Evolutionary conservation across 1,284 basidiomycete species (phyloP).

Genomic region (Stygiomarasmius scandens): DNA sequence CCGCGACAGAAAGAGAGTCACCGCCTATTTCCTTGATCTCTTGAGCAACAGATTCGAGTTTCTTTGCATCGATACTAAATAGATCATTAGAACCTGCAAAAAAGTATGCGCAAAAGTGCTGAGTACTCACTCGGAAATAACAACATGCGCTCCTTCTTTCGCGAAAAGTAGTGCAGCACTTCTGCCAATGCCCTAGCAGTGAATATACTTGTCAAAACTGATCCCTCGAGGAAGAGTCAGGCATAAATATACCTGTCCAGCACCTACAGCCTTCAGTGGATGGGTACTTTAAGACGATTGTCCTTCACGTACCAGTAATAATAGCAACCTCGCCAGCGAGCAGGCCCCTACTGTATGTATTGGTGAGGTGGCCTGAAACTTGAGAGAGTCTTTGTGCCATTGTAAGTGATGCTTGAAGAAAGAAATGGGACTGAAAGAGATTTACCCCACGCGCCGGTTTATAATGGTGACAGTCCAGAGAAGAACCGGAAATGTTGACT

Average conservation of each 20-base stretch:
- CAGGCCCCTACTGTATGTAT: constrained; percentile 62
- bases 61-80: constrained; percentile 69
- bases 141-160: constrained; percentile 85
- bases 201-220: neutral
- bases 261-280: too few relatives aligned
- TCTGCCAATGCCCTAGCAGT: constrained; percentile 69
- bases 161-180: constrained; percentile 79
- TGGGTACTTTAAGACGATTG: too few relatives aligned
- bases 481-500: too few relatives aligned
- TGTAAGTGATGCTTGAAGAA: constrained; percentile 3
- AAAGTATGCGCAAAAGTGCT: neutral
- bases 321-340: constrained; percentile 82
- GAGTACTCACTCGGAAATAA: constrained; percentile 72
- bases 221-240: neutral
- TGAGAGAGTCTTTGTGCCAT: constrained; percentile 74
- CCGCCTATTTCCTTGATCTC: constrained; percentile 79
- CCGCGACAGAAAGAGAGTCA: constrained; percentile 70
- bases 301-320: too few relatives aligned
- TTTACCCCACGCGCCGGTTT: too few relatives aligned
- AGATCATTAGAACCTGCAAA: too few relatives aligned
- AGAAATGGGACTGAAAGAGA: too few relatives aligned
- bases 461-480: too few relatives aligned
- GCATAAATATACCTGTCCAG: constrained; percentile 61
- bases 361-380: constrained; percentile 69
- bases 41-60: constrained; percentile 64